Conservation (phyloP, 208 protist species). For the Acanthamoeba divionensis region DNA sequence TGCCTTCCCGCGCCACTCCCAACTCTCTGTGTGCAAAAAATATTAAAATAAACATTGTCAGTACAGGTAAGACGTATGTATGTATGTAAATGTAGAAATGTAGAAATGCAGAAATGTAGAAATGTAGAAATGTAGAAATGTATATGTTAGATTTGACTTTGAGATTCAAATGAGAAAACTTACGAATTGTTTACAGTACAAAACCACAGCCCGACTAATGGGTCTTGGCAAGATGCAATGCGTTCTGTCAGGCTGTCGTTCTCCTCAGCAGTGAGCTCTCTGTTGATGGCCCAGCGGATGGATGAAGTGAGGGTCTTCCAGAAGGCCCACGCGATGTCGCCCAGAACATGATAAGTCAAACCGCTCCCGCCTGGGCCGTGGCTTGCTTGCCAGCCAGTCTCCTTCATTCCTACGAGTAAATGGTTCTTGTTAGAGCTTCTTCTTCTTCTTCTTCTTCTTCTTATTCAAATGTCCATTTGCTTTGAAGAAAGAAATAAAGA, state of each 20-base stretch:
- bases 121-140: background rate
- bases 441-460: too few relatives aligned
- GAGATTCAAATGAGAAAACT: background rate
- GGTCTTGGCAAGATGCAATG: background rate
- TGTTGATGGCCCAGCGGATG: background rate
- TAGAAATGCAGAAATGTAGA: too few relatives aligned
- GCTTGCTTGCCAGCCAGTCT: constrained; percentile 37
- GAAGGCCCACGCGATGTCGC: constrained; percentile 38
- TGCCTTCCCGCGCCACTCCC: background rate
- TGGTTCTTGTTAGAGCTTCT: too few relatives aligned
- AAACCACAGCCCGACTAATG: background rate
- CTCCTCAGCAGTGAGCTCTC: constrained; percentile 28
- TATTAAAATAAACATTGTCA: too few relatives aligned
- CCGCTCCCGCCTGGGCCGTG: constrained; percentile 13
- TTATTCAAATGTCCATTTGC: too few relatives aligned
- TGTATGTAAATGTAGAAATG: too few relatives aligned
- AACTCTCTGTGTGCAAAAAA: too few relatives aligned
- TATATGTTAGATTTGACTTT: background rate
- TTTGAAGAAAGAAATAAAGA: too few relatives aligned
- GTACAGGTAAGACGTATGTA: too few relatives aligned
- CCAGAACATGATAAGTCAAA: background rate
- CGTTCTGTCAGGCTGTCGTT: background rate
- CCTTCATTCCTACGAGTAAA: constrained; percentile 45
- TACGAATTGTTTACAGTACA: constrained; percentile 31
- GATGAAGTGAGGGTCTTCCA: constrained; percentile 41